Conservation (phyloP, 805 yeast species). For the Yueomyces sinensis region DNA sequence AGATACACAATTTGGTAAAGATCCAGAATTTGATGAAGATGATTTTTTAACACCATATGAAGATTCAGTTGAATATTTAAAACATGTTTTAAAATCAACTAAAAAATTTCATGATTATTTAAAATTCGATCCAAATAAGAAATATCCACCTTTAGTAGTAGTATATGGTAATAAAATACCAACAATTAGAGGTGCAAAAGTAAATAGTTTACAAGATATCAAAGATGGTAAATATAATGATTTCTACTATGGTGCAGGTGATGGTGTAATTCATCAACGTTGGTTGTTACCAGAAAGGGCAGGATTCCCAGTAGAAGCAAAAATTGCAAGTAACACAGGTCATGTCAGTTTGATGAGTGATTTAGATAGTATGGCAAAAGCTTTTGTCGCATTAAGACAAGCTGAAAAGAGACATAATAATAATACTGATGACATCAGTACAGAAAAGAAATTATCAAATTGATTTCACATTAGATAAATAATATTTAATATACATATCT, state of each 20-base stretch:
- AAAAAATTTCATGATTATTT: constrained; percentile 44
- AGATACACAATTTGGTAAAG: background rate
- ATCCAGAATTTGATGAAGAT: constrained; percentile 2
- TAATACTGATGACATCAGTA: background rate
- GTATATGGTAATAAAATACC: constrained; percentile 78
- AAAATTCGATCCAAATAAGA: constrained; percentile 35
- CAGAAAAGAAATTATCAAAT: background rate
- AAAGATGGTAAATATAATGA: constrained; percentile 60
- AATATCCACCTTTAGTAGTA: constrained; percentile 74
- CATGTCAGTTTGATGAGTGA: constrained; percentile 77
- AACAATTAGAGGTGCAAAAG: constrained; percentile 70
- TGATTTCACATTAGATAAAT: no score
- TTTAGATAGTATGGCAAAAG: constrained; percentile 55
- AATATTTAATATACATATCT: no score
- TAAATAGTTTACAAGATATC: constrained; percentile 47
- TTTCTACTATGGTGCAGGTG: constrained; percentile 81
- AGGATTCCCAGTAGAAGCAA: constrained; percentile 64
- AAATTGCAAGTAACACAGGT: constrained; percentile 50
- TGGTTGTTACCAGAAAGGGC: constrained; percentile 69
- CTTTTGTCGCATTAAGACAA: constrained; percentile 46
- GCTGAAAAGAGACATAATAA: constrained; percentile 31
- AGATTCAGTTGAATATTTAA: constrained; percentile 53
- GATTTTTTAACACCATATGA: constrained; percentile 25
- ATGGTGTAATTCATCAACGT: constrained; percentile 78
- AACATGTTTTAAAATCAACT: constrained; percentile 46